A percentile compares a stretch with the other conserved stretches of the same genome.
These are phyloP conservation scores for Colletotrichum salicis DNA, from an alignment of 2,329 filamentous ascomycete genomes.

Conservation along the genomic window DNA sequence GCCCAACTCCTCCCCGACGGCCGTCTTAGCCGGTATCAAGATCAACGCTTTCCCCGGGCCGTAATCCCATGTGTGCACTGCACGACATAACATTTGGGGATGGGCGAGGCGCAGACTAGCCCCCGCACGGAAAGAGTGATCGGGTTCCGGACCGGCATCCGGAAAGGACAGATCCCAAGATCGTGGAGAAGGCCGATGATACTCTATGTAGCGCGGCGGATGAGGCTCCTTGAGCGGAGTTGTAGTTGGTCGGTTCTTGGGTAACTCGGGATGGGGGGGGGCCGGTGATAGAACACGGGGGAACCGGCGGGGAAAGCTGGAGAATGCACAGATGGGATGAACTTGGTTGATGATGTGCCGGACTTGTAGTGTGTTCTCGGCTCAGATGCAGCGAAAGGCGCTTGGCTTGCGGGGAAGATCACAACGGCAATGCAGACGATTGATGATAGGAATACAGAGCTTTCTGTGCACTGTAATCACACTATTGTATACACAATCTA, in stretches of 20 bases:
- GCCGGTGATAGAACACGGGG: conserved; percentile 6
- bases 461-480: background rate
- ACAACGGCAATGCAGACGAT: conserved; percentile 9
- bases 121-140: background rate
- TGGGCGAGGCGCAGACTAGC: background rate
- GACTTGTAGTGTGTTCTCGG: background rate
- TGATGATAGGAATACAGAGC: background rate
- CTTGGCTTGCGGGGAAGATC: conserved; percentile 11
- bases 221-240: conserved; percentile 3
- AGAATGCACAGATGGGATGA: conserved; percentile 8
- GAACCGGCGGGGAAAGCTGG: background rate
- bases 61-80: background rate
- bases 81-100: background rate
- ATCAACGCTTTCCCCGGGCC: background rate
- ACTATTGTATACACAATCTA: background rate
- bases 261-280: background rate
- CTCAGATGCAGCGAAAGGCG: background rate
- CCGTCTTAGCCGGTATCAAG: background rate
- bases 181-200: background rate
- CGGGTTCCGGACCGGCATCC: background rate
- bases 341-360: conserved; percentile 12
- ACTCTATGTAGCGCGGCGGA: background rate
- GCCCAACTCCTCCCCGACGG: background rate
- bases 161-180: background rate
- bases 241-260: background rate